phyloP scores from a whole-genome alignment of 2,329 filamentous ascomycete species.

The Trichophyton simii region DNA sequence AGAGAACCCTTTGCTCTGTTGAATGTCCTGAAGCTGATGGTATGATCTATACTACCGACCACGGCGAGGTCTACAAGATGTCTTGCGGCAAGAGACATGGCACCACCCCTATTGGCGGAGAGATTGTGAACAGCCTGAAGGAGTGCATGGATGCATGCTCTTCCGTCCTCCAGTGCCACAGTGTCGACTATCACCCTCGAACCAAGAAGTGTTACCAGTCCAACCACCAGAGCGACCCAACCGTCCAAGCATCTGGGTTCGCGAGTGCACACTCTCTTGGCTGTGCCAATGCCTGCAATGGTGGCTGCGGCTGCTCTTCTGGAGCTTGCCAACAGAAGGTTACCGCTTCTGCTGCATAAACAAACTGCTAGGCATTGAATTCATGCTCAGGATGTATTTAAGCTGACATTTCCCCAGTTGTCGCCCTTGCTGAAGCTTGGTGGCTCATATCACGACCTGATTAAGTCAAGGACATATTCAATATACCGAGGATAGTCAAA shows the following conservation, averaged over 20 bases:
- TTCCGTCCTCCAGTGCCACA: not conserved
- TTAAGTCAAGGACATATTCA: no score
- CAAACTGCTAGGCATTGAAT: no score
- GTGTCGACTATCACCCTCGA: conserved; percentile 4
- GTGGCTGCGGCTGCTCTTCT: no score
- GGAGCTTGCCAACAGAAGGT: no score
- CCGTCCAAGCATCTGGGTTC: not conserved
- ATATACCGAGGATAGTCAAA: no score
- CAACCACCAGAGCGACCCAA: not conserved
- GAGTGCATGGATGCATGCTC: conserved; percentile 4
- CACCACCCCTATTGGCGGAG: not conserved
- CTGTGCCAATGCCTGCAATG: conserved; percentile 1
- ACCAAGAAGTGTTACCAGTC: conserved; percentile 2
- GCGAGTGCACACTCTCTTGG: conserved; percentile 4
- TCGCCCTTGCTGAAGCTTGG: no score
- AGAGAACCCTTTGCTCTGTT: not conserved
- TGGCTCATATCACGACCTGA: no score
- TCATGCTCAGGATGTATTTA: no score
- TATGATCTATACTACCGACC: conserved; percentile 1
- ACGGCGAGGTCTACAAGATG: conserved; percentile 4
- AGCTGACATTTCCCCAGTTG: no score
- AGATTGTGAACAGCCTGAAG: not conserved
- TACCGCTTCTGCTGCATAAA: no score
- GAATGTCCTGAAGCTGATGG: conserved; percentile 2
- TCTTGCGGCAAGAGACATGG: conserved; percentile 2